These are phyloP conservation scores for Gossypium stocksii DNA, from an alignment of 345 rosid species.

Conservation along the genomic window DNA sequence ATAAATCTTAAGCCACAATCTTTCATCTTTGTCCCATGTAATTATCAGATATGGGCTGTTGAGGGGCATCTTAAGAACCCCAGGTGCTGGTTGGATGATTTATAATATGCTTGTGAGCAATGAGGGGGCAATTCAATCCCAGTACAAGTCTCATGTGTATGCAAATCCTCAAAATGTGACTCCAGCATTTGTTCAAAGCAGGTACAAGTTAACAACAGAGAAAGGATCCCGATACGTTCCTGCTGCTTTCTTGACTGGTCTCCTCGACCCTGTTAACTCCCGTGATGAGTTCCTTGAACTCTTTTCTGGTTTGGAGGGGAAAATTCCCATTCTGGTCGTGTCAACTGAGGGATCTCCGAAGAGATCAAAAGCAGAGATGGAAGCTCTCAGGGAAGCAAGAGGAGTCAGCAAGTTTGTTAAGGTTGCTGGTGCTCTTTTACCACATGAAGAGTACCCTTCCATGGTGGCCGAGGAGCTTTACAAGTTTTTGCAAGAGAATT, in stretches of 20 bases:
- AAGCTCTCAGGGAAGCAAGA: slow-evolving; percentile 58
- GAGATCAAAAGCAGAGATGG: slow-evolving; percentile 94
- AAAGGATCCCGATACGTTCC: slow-evolving; percentile 86
- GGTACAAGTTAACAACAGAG: slow-evolving; percentile 61
- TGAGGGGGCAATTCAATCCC: slow-evolving; percentile 77
- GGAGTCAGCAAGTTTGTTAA: slow-evolving; percentile 73
- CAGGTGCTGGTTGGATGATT: slow-evolving; percentile 88
- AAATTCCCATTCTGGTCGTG: slow-evolving; percentile 54
- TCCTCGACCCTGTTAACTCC: slow-evolving; percentile 71
- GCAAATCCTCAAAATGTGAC: slow-evolving; percentile 81
- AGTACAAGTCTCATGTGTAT: slow-evolving; percentile 84
- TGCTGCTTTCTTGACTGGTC: slow-evolving; percentile 89
- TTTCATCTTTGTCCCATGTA: slow-evolving; percentile 10
- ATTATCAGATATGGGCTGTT: slow-evolving; percentile 64
- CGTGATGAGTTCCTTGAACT: slow-evolving; percentile 67
- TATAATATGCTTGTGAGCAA: slow-evolving; percentile 93
- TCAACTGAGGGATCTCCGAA: slow-evolving; percentile 66
- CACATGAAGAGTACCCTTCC: slow-evolving; percentile 86
- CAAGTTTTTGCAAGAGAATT: slow-evolving; percentile 54
- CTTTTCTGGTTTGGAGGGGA: slow-evolving; percentile 61
- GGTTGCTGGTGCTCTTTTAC: slow-evolving; percentile 80
- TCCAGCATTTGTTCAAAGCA: slow-evolving; percentile 50
- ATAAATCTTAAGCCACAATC: not conserved
- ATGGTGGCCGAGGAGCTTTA: slow-evolving; percentile 61
- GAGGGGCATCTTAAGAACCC: slow-evolving; percentile 77